Base-by-base conservation (phyloP, 768 basidiomycete genomes). In the Suillus clintonianus region DNA sequence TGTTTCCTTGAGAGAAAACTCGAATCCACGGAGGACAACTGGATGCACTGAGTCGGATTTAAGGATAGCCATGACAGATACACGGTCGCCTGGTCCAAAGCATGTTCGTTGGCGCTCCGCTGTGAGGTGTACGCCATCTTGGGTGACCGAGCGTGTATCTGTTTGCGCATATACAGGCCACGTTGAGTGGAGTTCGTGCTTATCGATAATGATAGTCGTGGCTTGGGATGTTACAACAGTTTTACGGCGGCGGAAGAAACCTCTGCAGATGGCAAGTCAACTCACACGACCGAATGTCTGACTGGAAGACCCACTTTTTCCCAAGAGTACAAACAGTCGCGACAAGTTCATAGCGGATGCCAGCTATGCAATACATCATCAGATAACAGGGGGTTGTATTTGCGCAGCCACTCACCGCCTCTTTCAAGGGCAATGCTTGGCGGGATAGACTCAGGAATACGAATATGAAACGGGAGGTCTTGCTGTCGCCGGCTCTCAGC, bases 371-470 rank as follows among this genome's bases (percentile, higher is more conserved):
- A 27, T 1, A 30, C 48, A 2, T 63, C 30, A 41, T 11, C 47
- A 27, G 67, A 19, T 19, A 32, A 11, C 2, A 62, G 9, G 32
- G 32, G 6, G 32, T 14, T 24, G 36, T 4, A 5, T 10, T 34
- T 7, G 14, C 8, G 15, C 30, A 9, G 56, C 11, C 24, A 67
- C 84, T 66, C 62, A 88, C 91, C 90, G 70, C 85, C 85, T 73
- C 85, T 89, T 62, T 94, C 91, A 62, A 97, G 81, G 5, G 90
- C 86, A 63, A 95, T 86, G 47, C 85, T 92, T 17, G 95, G 94
- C 2, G 96, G 95, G 63, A 95, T 89, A 11, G 92, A 91, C 75
- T 97, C 94, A 0, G 96, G 96, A 70, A 98, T 89, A 30, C 95
- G 90, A 57, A 98, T 91, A 62, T 87, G 86, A 74, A 98, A 98